Evolutionary conservation across 2,329 filamentous ascomycete genomes (phyloP).

Genomic region (Aspergillus sp.): DNA sequence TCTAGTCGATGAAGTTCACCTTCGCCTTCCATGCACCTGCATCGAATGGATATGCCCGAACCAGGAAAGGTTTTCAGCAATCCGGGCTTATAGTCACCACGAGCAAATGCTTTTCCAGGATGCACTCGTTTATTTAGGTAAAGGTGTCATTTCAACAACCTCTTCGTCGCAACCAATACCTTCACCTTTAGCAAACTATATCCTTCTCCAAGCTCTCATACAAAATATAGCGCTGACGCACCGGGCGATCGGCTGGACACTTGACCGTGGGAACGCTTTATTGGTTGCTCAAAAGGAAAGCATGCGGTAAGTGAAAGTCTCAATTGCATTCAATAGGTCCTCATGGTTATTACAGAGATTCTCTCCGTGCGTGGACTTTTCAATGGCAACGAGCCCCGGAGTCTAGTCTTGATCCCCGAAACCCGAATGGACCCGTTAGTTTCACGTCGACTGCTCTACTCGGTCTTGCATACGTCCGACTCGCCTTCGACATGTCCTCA

Average conservation of each 20-base stretch:
- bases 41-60: slow-evolving; percentile 23
- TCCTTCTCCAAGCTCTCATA: slow-evolving; percentile 67
- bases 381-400: slow-evolving; percentile 43
- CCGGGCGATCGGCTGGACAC: slow-evolving; percentile 2
- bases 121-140: slow-evolving; percentile 16
- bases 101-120: slow-evolving; percentile 24
- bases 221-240: slow-evolving; percentile 69
- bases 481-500: slow-evolving; percentile 22
- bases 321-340: not conserved
- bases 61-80: slow-evolving; percentile 19
- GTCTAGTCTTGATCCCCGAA: slow-evolving; percentile 33
- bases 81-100: slow-evolving; percentile 9
- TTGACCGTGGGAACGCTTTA: not conserved
- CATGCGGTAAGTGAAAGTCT: slow-evolving; percentile 27
- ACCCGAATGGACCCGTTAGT: slow-evolving; percentile 57
- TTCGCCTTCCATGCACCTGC: slow-evolving; percentile 27
- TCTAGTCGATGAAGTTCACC: slow-evolving; percentile 24
- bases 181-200: slow-evolving; percentile 60
- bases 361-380: slow-evolving; percentile 41
- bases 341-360: slow-evolving; percentile 28
- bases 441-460: slow-evolving; percentile 66
- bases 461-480: slow-evolving; percentile 55
- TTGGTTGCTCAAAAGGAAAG: not conserved
- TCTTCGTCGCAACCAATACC: slow-evolving; percentile 8
- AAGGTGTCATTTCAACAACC: not conserved